A percentile compares a stretch with the other conserved stretches of the same genome.
phyloP scores from a whole-genome alignment of 1,284 basidiomycete genomes.

The Cryptococcus maquisensis region DNA sequence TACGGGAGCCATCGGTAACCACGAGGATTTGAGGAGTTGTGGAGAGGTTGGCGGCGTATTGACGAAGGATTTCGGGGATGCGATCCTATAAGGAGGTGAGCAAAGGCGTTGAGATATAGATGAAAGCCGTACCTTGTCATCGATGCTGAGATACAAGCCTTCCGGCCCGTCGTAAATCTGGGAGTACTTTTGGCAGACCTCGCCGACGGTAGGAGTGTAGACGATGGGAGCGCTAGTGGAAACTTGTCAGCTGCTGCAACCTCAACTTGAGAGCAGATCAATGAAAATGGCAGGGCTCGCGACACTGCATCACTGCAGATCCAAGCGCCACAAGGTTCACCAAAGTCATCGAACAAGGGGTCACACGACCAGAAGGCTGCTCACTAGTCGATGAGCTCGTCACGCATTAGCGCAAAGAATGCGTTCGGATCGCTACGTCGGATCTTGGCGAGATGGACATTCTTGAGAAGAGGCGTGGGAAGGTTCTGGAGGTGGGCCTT shows the following conservation, averaged over 20 bases:
- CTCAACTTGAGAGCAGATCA: not conserved
- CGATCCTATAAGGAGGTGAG: slow-evolving; percentile 20
- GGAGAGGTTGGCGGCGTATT: slow-evolving; percentile 53
- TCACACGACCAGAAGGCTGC: slow-evolving; percentile 13
- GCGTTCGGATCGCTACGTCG: slow-evolving; percentile 39
- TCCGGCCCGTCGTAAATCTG: slow-evolving; percentile 77
- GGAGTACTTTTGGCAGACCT: slow-evolving; percentile 80
- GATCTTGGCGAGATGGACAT: slow-evolving; percentile 39
- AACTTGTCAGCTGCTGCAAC: too few species aligned
- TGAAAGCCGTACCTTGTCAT: slow-evolving; percentile 61
- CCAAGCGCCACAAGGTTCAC: too few species aligned
- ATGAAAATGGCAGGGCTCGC: not conserved
- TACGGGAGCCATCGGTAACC: slow-evolving; percentile 87
- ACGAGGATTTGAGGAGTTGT: slow-evolving; percentile 75
- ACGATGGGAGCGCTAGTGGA: slow-evolving; percentile 63
- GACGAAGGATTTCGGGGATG: slow-evolving; percentile 43
- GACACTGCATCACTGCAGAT: too few species aligned
- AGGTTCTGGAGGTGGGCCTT: slow-evolving; percentile 35
- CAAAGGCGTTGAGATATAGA: not conserved
- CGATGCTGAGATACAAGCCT: slow-evolving; percentile 67
- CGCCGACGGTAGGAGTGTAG: slow-evolving; percentile 89
- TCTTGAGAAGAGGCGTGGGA: slow-evolving; percentile 40
- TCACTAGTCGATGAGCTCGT: slow-evolving; percentile 41
- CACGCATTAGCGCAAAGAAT: slow-evolving; percentile 40
- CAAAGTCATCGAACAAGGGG: not conserved